Evolutionary conservation across 208 protist species (phyloP), one percentile per base, ranked within the genome.

Genomic region (Trypanosoma avium): DNA sequence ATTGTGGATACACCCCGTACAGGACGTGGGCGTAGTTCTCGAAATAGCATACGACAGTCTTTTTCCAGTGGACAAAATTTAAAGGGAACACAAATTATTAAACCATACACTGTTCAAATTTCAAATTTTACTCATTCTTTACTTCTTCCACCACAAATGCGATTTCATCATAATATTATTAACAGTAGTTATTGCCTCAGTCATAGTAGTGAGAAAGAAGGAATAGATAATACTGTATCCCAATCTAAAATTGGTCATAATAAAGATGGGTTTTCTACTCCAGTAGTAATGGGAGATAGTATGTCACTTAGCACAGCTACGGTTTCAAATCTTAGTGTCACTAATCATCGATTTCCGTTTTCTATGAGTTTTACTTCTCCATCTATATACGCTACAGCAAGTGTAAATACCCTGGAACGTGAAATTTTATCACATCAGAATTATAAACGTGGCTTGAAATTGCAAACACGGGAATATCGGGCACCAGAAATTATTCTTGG

Each of bases 391-490:
- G 15, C 35, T 17, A 42, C 38, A 2, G 30, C 26, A 21, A 21
- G 17, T 40, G 61, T 59, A 10, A 24, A 38, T 42, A 66, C 67
- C 32, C 47, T 83, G n/a, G 75, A 88, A 59, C 48, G 70, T 24
- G 67, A 77, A 35, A 71, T 88, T 15, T 22, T 85, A 13, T 55
- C 62, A 5, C 61, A 67, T 3, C 78, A 85, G 43, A 64, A 46
- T 27, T 88, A 81, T 67, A 35, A 40, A 2, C 75, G 78, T 42
- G 82, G 77, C 7, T 61, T 61, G 43, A 58, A 67, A 21, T 52
- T 92, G n/a, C 88, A 92, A 53, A 90, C 81, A 29, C 76, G 88
- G 24, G 79, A 93, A 65, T 94, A 94, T 70, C 85, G 88, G 46
- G 48, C 81, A 0, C 88, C 86, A 5, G 88, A 94, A 65, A 74